phyloP scores from a whole-genome alignment of 2,329 filamentous ascomycete genomes.

The Ascosphaera pollenicola region DNA sequence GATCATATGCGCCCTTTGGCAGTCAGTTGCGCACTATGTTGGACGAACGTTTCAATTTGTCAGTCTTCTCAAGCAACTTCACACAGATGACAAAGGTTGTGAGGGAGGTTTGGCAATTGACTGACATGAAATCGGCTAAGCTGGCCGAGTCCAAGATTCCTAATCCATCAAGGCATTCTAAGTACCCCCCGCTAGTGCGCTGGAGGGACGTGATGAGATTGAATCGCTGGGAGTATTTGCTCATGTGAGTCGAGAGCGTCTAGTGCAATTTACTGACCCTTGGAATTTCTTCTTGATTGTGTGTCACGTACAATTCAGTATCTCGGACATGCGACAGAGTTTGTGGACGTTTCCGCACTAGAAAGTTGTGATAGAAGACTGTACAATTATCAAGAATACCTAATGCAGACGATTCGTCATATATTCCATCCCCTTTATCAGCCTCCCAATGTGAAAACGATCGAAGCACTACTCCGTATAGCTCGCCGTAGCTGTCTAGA shows the following conservation, averaged over 20 bases:
- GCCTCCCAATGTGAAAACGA: too few relatives aligned
- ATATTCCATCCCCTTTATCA: too few relatives aligned
- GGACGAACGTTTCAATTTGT: slow-evolving; percentile 46
- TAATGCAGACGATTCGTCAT: too few relatives aligned
- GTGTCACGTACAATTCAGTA: too few relatives aligned
- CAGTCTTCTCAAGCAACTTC: slow-evolving; percentile 54
- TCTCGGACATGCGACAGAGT: too few relatives aligned
- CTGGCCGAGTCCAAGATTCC: not conserved
- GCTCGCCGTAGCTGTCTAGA: too few relatives aligned
- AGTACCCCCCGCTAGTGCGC: slow-evolving; percentile 46
- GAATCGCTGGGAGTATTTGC: slow-evolving; percentile 76
- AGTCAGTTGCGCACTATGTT: slow-evolving; percentile 63
- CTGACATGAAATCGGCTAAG: slow-evolving; percentile 25
- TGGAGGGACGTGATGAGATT: slow-evolving; percentile 84
- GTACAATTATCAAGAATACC: too few relatives aligned
- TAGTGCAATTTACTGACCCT: too few relatives aligned
- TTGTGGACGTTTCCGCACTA: too few relatives aligned
- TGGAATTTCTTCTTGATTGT: too few relatives aligned
- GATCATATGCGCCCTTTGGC: slow-evolving; percentile 48
- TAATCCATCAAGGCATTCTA: slow-evolving; percentile 18
- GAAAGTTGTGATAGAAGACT: too few relatives aligned
- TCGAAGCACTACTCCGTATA: too few relatives aligned
- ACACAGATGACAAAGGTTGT: slow-evolving; percentile 61
- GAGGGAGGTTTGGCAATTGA: slow-evolving; percentile 57
- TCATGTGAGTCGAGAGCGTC: slow-evolving; percentile 38